Conservation (phyloP, 345 rosid species). For the Citrus unshiu region DNA sequence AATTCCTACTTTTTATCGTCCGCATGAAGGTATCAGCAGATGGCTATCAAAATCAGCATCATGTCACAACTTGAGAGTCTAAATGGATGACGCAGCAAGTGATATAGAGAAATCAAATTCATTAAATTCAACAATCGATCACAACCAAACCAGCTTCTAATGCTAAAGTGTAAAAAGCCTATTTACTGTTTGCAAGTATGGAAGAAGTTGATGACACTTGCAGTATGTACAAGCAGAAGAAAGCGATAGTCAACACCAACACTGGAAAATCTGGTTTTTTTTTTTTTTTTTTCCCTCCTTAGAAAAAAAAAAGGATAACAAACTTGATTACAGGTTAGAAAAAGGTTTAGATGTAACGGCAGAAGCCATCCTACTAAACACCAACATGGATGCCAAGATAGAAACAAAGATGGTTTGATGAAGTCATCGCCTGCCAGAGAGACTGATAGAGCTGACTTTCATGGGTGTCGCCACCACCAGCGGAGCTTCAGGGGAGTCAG, state of each 20-base stretch:
- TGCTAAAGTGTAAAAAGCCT: not conserved
- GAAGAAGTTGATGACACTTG: not conserved
- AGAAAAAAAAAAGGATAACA: not conserved
- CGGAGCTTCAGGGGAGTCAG: slow-evolving; percentile 88
- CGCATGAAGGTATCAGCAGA: too few species aligned
- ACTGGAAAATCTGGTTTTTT: not conserved
- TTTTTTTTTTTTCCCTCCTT: too few species aligned
- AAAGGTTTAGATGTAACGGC: not conserved
- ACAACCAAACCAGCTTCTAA: not conserved
- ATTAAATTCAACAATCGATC: not conserved
- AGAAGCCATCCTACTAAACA: slow-evolving; percentile 15
- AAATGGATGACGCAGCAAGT: not conserved
- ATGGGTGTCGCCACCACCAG: slow-evolving; percentile 89
- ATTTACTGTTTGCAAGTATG: not conserved
- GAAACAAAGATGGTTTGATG: slow-evolving; percentile 5
- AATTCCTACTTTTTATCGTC: too few species aligned
- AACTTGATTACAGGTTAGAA: not conserved
- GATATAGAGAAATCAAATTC: not conserved
- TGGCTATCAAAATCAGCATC: too few species aligned
- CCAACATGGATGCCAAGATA: not conserved
- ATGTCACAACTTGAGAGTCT: not conserved
- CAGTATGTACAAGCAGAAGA: not conserved
- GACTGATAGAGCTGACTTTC: slow-evolving; percentile 95
- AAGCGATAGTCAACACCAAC: not conserved
- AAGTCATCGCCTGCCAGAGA: slow-evolving; percentile 56